phyloP scores from a whole-genome alignment of 225 moss, liverwort and hornwort species.

The Marchantia paleacea region DNA sequence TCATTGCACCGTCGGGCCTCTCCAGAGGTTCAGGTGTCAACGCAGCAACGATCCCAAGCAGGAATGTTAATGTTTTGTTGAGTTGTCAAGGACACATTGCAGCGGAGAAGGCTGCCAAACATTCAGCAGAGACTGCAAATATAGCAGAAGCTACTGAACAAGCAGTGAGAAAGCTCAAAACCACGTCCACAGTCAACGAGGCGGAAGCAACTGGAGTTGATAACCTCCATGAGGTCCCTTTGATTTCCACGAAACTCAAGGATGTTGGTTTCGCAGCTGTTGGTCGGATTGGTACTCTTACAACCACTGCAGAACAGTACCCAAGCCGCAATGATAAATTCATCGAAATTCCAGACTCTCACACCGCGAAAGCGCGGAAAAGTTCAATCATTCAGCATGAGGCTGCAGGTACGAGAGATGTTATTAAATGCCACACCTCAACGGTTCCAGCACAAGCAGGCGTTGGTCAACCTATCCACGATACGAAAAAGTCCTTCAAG shows the following conservation, averaged over 20 bases:
- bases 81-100: neutral
- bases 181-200: neutral
- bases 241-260: constrained; percentile 1
- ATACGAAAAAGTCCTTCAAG: neutral
- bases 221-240: constrained; percentile 1
- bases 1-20: constrained; percentile 17
- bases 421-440: neutral
- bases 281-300: constrained; percentile 18
- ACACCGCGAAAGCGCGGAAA: too few species aligned
- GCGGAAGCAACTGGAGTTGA: neutral
- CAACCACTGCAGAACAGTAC: neutral
- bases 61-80: constrained; percentile 22
- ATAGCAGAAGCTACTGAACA: constrained; percentile 1
- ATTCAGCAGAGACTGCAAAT: neutral
- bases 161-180: neutral
- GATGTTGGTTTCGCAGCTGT: constrained; percentile 35
- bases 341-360: neutral
- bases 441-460: neutral
- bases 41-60: constrained; percentile 22
- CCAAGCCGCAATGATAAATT: constrained; percentile 10
- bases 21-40: constrained; percentile 17
- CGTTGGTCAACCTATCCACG: neutral
- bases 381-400: neutral
- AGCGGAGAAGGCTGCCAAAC: neutral
- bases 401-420: constrained; percentile 7